Conservation (phyloP, 202 grass and related monocot genomes). For the Brachypodium distachyon region DNA sequence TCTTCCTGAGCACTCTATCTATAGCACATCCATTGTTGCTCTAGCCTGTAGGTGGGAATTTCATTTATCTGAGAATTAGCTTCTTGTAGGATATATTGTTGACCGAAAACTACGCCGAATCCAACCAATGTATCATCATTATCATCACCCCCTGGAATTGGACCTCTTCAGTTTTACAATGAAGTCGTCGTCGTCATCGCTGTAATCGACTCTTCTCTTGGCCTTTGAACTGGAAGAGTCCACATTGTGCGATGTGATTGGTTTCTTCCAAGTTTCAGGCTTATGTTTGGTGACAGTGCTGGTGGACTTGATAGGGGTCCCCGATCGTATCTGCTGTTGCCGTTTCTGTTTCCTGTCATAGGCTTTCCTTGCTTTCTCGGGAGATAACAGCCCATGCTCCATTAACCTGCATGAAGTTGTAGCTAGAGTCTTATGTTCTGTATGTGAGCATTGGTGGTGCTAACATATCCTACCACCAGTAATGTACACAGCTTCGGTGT, state of each 20-base stretch:
- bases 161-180: constrained; percentile 61
- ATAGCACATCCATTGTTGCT: neutral
- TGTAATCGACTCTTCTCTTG: constrained; percentile 70
- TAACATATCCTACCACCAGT: neutral
- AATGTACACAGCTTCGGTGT: neutral
- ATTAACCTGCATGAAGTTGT: constrained; percentile 68
- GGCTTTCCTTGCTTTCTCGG: constrained; percentile 80
- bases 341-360: constrained; percentile 72
- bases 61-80: neutral
- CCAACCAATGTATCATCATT: neutral
- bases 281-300: constrained; percentile 28
- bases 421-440: no score
- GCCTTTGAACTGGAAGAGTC: constrained; percentile 21
- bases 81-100: neutral
- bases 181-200: constrained; percentile 50
- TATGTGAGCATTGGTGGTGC: neutral
- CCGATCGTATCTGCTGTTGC: constrained; percentile 49
- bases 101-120: neutral
- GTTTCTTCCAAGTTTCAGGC: constrained; percentile 69
- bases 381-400: constrained; percentile 77
- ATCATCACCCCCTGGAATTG: constrained; percentile 28
- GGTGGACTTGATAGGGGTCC: constrained; percentile 38
- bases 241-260: constrained; percentile 21
- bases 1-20: neutral
- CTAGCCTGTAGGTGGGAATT: neutral